A percentile compares a stretch with the other conserved stretches of the same genome.
Evolutionary conservation across 2,329 filamentous ascomycete species (phyloP).

Genomic region (Monosporascus sp.): DNA sequence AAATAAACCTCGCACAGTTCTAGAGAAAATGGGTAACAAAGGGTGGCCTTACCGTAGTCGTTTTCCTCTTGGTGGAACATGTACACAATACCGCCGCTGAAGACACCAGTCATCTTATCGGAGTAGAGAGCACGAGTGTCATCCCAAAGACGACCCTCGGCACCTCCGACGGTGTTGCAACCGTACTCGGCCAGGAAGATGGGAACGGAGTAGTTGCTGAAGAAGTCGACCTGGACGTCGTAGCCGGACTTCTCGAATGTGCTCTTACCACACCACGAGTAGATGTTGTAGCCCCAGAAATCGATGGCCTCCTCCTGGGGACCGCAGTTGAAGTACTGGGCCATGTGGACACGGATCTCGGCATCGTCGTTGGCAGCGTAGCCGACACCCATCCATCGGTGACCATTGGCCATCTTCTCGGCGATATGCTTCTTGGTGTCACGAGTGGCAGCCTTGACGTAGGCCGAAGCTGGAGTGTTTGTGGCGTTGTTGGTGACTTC

Average conservation of each 20-base stretch:
- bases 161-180: conserved; percentile 54
- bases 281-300: conserved; percentile 87
- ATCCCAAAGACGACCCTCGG: conserved; percentile 60
- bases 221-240: conserved; percentile 65
- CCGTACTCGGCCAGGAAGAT: conserved; percentile 82
- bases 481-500: conserved; percentile 71
- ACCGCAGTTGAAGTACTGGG: conserved; percentile 74
- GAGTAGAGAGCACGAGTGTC: conserved; percentile 67
- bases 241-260: conserved; percentile 63
- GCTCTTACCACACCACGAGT: conserved; percentile 74
- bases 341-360: conserved; percentile 63
- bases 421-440: conserved; percentile 78
- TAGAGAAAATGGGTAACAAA: background rate
- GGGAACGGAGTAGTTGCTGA: conserved; percentile 67
- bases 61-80: conserved; percentile 78
- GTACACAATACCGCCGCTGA: conserved; percentile 79
- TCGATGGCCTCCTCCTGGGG: conserved; percentile 56
- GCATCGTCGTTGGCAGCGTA: conserved; percentile 77
- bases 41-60: conserved; percentile 50
- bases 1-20: background rate
- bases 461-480: conserved; percentile 71
- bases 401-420: conserved; percentile 46
- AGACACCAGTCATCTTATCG: conserved; percentile 62
- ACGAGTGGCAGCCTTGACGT: conserved; percentile 76
- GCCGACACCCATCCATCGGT: conserved; percentile 67